These are phyloP conservation scores for Gnaphalium uliginosum DNA, from an alignment of 129 eudicot genomes.

Conservation along the genomic window DNA sequence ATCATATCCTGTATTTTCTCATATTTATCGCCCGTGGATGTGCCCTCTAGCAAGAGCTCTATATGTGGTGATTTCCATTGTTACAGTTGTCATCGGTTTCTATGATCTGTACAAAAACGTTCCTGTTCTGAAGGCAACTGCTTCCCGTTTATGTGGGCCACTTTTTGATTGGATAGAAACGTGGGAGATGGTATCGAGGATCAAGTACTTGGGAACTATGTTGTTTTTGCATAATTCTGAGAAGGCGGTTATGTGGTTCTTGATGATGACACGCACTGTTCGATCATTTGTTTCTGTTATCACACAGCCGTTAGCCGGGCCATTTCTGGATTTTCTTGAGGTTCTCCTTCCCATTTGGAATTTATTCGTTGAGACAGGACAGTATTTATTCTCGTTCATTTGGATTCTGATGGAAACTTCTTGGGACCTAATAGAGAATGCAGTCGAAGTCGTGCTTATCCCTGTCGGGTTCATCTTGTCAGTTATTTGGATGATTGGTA, in stretches of 20 bases:
- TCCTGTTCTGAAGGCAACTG: slow-evolving; percentile 87
- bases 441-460: slow-evolving; percentile 52
- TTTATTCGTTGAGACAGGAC: slow-evolving; percentile 35
- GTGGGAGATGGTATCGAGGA: slow-evolving; percentile 94
- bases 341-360: slow-evolving; percentile 66
- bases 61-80: slow-evolving; percentile 66
- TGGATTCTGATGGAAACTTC: slow-evolving; percentile 62
- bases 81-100: slow-evolving; percentile 93
- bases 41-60: slow-evolving; percentile 84
- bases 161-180: slow-evolving; percentile 95
- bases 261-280: slow-evolving; percentile 63
- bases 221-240: slow-evolving; percentile 82
- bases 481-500: slow-evolving; percentile 72
- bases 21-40: slow-evolving; percentile 98
- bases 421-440: slow-evolving; percentile 49
- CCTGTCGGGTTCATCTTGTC: slow-evolving; percentile 68
- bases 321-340: slow-evolving; percentile 54
- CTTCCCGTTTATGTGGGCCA: slow-evolving; percentile 86
- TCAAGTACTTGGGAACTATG: slow-evolving; percentile 92
- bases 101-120: slow-evolving; percentile 95
- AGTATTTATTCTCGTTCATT: slow-evolving; percentile 45
- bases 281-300: slow-evolving; percentile 57
- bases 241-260: slow-evolving; percentile 81
- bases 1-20: slow-evolving; percentile 88
- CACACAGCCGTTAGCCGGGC: slow-evolving; percentile 70